Percentiles rank a stretch among this genome's conserved stretches.
Evolutionary conservation across 2,329 filamentous ascomycete genomes (phyloP).

Genomic region (Magnaporthales sp.): DNA sequence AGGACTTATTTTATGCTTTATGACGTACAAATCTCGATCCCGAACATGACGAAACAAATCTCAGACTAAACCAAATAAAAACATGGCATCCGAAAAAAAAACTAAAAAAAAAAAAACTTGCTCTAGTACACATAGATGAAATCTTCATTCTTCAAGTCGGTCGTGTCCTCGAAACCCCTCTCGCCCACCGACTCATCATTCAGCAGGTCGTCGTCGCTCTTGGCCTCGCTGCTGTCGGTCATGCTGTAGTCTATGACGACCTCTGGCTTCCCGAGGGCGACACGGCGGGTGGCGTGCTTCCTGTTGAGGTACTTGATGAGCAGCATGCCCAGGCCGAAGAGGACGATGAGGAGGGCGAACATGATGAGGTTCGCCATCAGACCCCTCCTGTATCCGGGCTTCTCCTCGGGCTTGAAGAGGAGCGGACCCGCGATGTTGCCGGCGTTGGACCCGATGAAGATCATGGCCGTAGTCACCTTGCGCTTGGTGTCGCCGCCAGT

Average conservation of each 20-base stretch:
- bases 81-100: background rate
- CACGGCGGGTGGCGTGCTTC: constrained; percentile 8
- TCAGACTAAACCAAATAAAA: background rate
- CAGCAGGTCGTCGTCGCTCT: constrained; percentile 1
- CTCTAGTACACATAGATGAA: constrained; percentile 13
- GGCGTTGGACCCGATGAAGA: constrained; percentile 56
- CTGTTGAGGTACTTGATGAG: constrained; percentile 9
- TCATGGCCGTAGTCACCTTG: constrained; percentile 56
- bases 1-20: background rate
- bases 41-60: background rate
- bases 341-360: constrained; percentile 39
- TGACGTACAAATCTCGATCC: background rate
- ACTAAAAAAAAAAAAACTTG: background rate
- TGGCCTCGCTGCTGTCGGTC: background rate
- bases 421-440: constrained; percentile 56
- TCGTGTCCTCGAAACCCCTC: constrained; percentile 12
- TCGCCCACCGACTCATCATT: constrained; percentile 7
- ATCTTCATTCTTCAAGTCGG: constrained; percentile 14
- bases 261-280: constrained; percentile 12
- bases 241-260: constrained; percentile 10
- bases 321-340: constrained; percentile 3
- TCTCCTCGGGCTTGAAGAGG: constrained; percentile 50
- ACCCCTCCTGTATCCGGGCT: constrained; percentile 47
- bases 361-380: constrained; percentile 50
- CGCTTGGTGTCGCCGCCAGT: constrained; percentile 63